These are phyloP conservation scores for Colletotrichum lindemuthianum DNA, from an alignment of 2,329 filamentous ascomycete genomes.

Conservation along the genomic window DNA sequence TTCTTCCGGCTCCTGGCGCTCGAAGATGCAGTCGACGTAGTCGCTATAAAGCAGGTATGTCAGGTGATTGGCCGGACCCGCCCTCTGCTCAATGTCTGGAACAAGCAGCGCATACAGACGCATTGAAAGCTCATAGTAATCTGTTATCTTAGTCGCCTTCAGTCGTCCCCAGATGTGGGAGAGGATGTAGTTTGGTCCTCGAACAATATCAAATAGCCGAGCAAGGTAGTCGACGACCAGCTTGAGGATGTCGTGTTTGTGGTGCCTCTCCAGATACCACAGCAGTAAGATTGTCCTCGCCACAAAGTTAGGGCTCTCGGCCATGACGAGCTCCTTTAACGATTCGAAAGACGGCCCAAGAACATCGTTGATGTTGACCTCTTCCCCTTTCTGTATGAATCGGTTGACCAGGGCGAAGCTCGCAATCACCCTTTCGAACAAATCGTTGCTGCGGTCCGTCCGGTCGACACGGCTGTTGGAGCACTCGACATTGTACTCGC, in stretches of 20 bases:
- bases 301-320: conserved; percentile 47
- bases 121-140: conserved; percentile 46
- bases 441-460: conserved; percentile 45
- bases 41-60: conserved; percentile 48
- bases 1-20: conserved; percentile 40
- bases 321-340: conserved; percentile 45
- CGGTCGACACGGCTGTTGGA: conserved; percentile 35
- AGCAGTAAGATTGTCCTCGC: conserved; percentile 47
- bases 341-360: conserved; percentile 48
- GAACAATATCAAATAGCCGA: conserved; percentile 43
- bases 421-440: conserved; percentile 48
- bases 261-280: conserved; percentile 48
- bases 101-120: conserved; percentile 45
- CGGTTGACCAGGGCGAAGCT: conserved; percentile 47
- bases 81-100: conserved; percentile 44
- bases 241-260: conserved; percentile 45
- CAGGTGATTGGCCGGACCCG: conserved; percentile 46
- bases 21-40: conserved; percentile 47
- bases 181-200: conserved; percentile 44
- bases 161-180: conserved; percentile 45
- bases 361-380: conserved; percentile 44
- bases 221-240: conserved; percentile 46
- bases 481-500: conserved; percentile 45
- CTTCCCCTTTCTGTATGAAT: conserved; percentile 46
- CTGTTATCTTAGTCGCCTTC: conserved; percentile 44